Conservation (phyloP, 2,329 filamentous ascomycete genomes). For the Juglanconis oblonga region DNA sequence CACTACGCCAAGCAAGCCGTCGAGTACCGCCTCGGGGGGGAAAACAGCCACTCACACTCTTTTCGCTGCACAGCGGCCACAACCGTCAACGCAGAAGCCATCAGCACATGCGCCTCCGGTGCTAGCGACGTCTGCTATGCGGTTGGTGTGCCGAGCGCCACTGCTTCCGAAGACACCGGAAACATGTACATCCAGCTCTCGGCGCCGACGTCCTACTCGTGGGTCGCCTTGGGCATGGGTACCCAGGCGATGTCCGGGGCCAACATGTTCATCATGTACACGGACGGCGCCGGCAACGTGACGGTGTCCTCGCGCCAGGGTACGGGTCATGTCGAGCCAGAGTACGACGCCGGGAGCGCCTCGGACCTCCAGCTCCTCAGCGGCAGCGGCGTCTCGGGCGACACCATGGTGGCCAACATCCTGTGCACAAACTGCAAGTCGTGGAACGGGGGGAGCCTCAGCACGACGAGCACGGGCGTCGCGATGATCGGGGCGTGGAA, state of each 20-base stretch:
- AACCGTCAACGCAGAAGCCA: conserved; percentile 27
- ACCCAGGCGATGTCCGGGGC: conserved; percentile 47
- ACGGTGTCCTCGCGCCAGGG: conserved; percentile 58
- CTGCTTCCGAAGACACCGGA: conserved; percentile 45
- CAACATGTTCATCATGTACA: conserved; percentile 63
- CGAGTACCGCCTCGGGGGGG: not conserved
- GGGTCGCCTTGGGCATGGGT: conserved; percentile 60
- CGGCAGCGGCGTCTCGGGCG: conserved; percentile 53
- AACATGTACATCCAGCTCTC: conserved; percentile 61
- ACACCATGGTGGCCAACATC: conserved; percentile 59
- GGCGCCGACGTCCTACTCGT: conserved; percentile 50
- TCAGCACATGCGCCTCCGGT: conserved; percentile 39
- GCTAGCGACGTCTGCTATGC: conserved; percentile 47
- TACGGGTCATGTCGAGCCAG: conserved; percentile 45
- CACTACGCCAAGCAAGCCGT: too few species aligned
- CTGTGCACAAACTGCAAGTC: conserved; percentile 50
- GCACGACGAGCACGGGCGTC: conserved; percentile 36
- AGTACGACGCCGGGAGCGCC: conserved; percentile 36
- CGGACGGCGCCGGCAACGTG: conserved; percentile 55
- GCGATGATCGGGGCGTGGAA: conserved; percentile 56
- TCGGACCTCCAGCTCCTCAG: conserved; percentile 50
- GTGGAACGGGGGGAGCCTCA: conserved; percentile 42
- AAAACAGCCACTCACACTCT: not conserved
- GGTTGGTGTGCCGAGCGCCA: conserved; percentile 51
- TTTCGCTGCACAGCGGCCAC: conserved; percentile 19